Evolutionary conservation across 345 rosid species (phyloP), one percentile per base, ranked within the genome.

Genomic region (Firmiana major): DNA sequence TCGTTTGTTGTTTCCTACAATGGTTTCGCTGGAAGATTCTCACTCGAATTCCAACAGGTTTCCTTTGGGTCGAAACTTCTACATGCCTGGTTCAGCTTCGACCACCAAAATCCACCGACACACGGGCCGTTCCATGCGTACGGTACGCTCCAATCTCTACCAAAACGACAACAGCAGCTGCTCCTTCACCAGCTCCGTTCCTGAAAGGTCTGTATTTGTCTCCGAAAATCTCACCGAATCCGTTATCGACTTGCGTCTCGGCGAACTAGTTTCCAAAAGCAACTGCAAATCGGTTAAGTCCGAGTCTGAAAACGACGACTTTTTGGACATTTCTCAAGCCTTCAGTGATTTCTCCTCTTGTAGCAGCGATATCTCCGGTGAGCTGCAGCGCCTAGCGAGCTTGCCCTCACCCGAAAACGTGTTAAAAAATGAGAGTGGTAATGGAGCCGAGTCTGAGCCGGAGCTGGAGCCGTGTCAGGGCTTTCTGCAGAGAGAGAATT

Each of bases 361-460:
- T 38, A 91, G 95, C 81, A 91, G 97, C 58, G 98, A 96, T 81
- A 93, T 96, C 67, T 96, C 99, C 42, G 98, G 98, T 10, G 99
- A 96, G 89, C 68, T 96, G 26, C 94, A 88, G 65, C 87, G 98
- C 17, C 93, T 96, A 63, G 99, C 99, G 13, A 63, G 87, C 83
- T 68, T 92, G 59, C 94, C 95, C 21, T 83, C 89, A 0, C 87
- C 90, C 8, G 93, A 83, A 36, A 69, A 64, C 38, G 74, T 26
- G 4, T 26, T 43, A 42, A 43, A 69, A 2, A 78, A 68, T 12
- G 86, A 77, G 54, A 80, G 4, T 36, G 36, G 24, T 42, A 31
- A 57, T 26, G 75, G 70, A 62, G 48, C 26, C 77, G 82, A 77
- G 66, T 74, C 57, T 21, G 83, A 76, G 49, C 34, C 79, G 15